Conservation (phyloP, 176 grass and related monocot species). For the Saccharum spontaneum region DNA sequence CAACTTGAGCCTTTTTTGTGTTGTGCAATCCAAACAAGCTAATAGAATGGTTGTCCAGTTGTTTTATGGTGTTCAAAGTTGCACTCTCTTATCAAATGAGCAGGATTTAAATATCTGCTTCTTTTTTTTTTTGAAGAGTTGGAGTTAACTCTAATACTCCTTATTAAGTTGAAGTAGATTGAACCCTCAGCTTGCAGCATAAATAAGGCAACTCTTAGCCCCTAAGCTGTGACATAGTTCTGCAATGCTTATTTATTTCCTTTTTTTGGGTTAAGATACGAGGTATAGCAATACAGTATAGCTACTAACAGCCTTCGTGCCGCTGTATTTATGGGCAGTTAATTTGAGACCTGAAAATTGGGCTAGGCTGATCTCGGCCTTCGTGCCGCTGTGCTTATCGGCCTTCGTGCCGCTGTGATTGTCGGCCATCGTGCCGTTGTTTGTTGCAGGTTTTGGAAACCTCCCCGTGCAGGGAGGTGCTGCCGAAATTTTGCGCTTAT, state of each 20-base stretch:
- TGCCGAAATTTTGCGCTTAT: no score
- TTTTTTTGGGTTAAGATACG: no score
- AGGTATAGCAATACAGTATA: no score
- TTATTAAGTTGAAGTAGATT: neutral
- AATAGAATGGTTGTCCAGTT: neutral
- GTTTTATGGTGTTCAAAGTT: constrained; percentile 1
- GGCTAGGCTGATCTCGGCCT: no score
- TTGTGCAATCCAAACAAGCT: constrained; percentile 7
- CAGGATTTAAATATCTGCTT: constrained; percentile 11
- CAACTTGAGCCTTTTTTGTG: constrained; percentile 5
- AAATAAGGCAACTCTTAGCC: neutral
- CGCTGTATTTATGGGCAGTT: no score
- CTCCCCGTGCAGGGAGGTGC: no score
- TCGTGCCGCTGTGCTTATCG: no score
- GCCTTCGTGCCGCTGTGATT: no score
- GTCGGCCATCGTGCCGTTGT: no score
- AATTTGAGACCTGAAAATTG: no score
- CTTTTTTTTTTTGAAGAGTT: neutral
- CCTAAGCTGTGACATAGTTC: neutral
- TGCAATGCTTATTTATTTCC: neutral
- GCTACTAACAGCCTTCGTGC: no score
- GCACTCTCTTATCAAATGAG: neutral
- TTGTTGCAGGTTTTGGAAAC: no score
- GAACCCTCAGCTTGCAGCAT: neutral
- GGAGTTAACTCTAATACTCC: neutral